These are phyloP conservation scores for Trametes pubescens DNA, from an alignment of 1,284 basidiomycete genomes.

Conservation along the genomic window DNA sequence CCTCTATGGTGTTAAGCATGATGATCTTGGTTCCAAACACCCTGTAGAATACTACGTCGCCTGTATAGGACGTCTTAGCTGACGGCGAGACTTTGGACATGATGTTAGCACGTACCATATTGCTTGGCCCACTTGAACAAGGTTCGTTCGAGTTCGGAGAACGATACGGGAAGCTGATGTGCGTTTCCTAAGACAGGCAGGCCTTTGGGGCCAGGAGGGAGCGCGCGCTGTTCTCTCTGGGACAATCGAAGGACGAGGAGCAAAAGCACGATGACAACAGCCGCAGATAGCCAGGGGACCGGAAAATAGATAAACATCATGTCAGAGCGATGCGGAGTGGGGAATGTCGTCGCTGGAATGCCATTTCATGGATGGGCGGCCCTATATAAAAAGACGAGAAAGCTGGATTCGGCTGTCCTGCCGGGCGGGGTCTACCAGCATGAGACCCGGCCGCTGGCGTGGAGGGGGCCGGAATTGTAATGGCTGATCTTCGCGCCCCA, in stretches of 20 bases:
- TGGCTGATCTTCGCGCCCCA: background rate
- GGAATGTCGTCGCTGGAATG: too few relatives aligned
- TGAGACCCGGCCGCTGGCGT: too few relatives aligned
- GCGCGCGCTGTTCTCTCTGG: background rate
- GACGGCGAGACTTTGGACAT: background rate
- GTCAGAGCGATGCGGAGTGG: too few relatives aligned
- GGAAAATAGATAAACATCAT: background rate
- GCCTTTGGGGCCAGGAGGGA: slow-evolving; percentile 34
- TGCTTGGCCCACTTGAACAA: slow-evolving; percentile 32
- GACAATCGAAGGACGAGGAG: background rate
- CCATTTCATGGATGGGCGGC: too few relatives aligned
- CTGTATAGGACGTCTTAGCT: background rate
- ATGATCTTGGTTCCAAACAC: slow-evolving; percentile 45
- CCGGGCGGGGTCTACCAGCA: too few relatives aligned
- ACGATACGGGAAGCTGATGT: slow-evolving; percentile 32
- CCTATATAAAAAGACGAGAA: too few relatives aligned
- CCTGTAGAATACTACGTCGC: background rate
- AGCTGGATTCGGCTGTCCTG: too few relatives aligned
- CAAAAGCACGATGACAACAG: background rate
- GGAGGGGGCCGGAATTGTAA: background rate
- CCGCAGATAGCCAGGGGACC: background rate
- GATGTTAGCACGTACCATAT: background rate
- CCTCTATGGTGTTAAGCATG: slow-evolving; percentile 46
- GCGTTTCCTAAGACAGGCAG: slow-evolving; percentile 35
- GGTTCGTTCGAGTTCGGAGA: slow-evolving; percentile 28